Conservation (phyloP, 805 yeast genomes). For the Hanseniaspora singularis region DNA sequence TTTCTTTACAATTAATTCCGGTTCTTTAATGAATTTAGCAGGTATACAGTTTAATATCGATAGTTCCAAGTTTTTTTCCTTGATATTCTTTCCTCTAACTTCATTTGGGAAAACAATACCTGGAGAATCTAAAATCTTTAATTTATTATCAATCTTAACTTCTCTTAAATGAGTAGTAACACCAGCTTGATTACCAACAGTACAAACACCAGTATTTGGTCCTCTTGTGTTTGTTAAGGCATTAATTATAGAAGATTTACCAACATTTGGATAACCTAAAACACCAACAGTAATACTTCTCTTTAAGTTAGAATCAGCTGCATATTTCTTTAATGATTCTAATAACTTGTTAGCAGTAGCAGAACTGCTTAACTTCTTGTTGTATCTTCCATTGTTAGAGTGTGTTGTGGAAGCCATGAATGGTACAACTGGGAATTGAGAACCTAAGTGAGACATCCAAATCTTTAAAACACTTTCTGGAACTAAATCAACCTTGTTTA, state of each 20-base stretch:
- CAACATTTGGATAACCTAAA: conserved; percentile 95
- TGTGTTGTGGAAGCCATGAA: conserved; percentile 70
- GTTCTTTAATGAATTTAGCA: conserved; percentile 73
- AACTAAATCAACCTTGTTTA: conserved; percentile 86
- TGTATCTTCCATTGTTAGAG: conserved; percentile 53
- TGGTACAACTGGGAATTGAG: conserved; percentile 86
- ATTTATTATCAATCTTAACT: conserved; percentile 80
- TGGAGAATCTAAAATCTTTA: conserved; percentile 86
- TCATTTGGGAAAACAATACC: conserved; percentile 89
- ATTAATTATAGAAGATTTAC: conserved; percentile 88
- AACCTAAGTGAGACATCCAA: conserved; percentile 71
- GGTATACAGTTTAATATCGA: conserved; percentile 83
- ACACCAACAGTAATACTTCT: conserved; percentile 89
- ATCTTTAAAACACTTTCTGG: conserved; percentile 73
- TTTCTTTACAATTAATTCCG: conserved; percentile 66
- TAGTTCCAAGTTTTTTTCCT: conserved; percentile 75
- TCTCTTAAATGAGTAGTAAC: conserved; percentile 86
- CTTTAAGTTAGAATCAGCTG: conserved; percentile 70
- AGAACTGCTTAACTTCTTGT: conserved; percentile 58
- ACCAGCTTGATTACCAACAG: conserved; percentile 96
- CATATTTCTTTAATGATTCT: conserved; percentile 73
- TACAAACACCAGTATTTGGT: conserved; percentile 65
- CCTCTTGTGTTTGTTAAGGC: conserved; percentile 69
- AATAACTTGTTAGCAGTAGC: conserved; percentile 63
- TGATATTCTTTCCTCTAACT: conserved; percentile 39